Evolutionary conservation across 2,329 filamentous ascomycete genomes (phyloP).

Genomic region (Paraconiothyrium sp.): DNA sequence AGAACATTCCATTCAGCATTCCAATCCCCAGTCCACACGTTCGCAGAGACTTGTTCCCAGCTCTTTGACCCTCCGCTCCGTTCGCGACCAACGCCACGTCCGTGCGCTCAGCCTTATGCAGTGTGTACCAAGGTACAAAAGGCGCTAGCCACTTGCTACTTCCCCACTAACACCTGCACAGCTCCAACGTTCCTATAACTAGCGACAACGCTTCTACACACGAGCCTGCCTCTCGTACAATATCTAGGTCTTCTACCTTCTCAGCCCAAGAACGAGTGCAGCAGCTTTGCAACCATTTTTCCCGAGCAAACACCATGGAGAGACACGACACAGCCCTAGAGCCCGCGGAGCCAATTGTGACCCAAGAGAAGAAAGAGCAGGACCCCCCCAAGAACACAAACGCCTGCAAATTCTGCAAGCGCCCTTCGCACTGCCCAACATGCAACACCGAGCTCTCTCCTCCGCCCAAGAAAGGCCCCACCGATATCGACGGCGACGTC

Average conservation of each 20-base stretch:
- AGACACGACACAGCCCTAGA: not conserved
- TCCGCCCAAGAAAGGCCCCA: not conserved
- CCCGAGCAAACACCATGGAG: constrained; percentile 17
- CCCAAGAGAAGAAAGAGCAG: not conserved
- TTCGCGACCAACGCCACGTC: constrained; percentile 1
- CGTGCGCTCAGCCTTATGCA: constrained; percentile 16
- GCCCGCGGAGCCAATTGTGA: not conserved
- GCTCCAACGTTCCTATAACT: not conserved
- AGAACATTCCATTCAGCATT: not conserved
- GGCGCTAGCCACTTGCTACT: not conserved
- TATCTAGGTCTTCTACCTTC: constrained; percentile 11
- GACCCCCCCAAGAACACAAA: not conserved
- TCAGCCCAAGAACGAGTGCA: constrained; percentile 13
- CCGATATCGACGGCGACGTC: constrained; percentile 33
- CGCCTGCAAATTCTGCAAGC: constrained; percentile 17
- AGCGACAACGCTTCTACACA: not conserved
- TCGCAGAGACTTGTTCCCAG: not conserved
- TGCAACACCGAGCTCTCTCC: constrained; percentile 1
- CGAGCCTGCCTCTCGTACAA: not conserved
- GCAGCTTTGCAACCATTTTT: constrained; percentile 23
- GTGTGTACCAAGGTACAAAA: constrained; percentile 7
- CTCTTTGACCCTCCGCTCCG: not conserved
- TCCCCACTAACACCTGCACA: not conserved
- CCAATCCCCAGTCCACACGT: not conserved
- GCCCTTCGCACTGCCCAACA: constrained; percentile 14